Conservation (phyloP, 2,329 filamentous ascomycete genomes). For the Ophiostoma angusticollis region DNA sequence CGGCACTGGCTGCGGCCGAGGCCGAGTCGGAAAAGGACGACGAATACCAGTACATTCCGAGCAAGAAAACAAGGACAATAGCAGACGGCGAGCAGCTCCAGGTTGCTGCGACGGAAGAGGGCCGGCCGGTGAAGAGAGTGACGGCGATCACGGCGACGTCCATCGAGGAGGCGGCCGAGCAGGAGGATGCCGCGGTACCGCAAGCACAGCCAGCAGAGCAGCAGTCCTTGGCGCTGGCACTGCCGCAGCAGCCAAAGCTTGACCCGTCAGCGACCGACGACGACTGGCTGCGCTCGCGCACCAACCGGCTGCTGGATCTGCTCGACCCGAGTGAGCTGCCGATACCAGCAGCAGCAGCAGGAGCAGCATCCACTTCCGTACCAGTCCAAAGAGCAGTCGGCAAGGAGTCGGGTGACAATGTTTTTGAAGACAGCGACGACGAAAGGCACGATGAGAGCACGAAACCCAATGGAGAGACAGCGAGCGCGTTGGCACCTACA, state of each 20-base stretch:
- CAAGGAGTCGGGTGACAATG: conserved; percentile 15
- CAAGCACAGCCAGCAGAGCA: not conserved
- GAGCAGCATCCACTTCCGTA: conserved; percentile 8
- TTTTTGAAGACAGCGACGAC: not conserved
- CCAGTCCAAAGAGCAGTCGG: conserved; percentile 7
- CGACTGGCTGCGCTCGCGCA: conserved; percentile 85
- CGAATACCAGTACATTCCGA: conserved; percentile 57
- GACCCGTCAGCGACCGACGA: conserved; percentile 48
- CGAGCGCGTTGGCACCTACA: conserved; percentile 8
- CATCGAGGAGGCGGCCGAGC: conserved; percentile 10
- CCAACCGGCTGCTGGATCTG: conserved; percentile 73
- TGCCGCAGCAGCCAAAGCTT: conserved; percentile 4
- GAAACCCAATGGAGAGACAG: not conserved
- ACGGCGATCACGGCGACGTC: conserved; percentile 10
- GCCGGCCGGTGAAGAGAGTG: conserved; percentile 1
- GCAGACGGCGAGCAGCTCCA: not conserved
- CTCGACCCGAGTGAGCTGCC: conserved; percentile 56
- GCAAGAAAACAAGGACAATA: conserved; percentile 29
- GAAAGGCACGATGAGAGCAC: not conserved
- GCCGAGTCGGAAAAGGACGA: conserved; percentile 61
- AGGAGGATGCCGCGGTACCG: conserved; percentile 6
- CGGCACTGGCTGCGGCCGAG: conserved; percentile 22
- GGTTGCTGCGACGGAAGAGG: conserved; percentile 1
- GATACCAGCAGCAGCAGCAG: conserved; percentile 7
- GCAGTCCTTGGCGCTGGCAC: not conserved